Percentiles rank a stretch among this genome's conserved stretches.
Conservation (phyloP, 345 rosid genomes). For the Corchorus olitorius region DNA sequence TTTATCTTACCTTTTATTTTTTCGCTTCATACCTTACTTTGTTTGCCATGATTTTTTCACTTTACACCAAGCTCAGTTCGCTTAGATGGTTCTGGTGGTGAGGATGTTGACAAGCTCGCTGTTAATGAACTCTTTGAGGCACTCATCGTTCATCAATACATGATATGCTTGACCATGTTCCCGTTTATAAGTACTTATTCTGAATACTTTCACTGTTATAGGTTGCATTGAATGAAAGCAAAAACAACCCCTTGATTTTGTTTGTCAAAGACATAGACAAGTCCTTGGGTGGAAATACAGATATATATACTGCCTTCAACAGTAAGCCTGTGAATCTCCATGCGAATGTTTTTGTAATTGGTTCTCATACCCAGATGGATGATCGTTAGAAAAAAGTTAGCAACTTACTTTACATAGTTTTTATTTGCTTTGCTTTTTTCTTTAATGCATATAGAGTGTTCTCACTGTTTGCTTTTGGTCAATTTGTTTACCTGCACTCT, state of each 20-base stretch:
- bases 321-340: slow-evolving; percentile 81
- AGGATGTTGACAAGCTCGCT: slow-evolving; percentile 80
- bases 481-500: slow-evolving; percentile 52
- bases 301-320: slow-evolving; percentile 62
- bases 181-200: not conserved
- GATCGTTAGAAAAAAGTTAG: slow-evolving; percentile 91
- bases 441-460: not conserved
- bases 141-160: slow-evolving; percentile 4
- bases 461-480: slow-evolving; percentile 2
- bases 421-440: not conserved
- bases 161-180: not conserved
- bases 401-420: not conserved
- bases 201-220: slow-evolving; percentile 32
- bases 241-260: slow-evolving; percentile 68
- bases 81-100: slow-evolving; percentile 77
- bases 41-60: not conserved
- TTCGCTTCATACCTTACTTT: slow-evolving; percentile 1
- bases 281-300: slow-evolving; percentile 71
- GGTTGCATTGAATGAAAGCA: slow-evolving; percentile 78
- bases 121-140: slow-evolving; percentile 91
- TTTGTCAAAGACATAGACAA: slow-evolving; percentile 94
- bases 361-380: slow-evolving; percentile 89
- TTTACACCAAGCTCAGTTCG: slow-evolving; percentile 75
- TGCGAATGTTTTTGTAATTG: slow-evolving; percentile 75
- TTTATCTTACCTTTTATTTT: slow-evolving; percentile 1